Conservation (phyloP, 2,329 filamentous ascomycete genomes). For the Verticillium alfalfae region DNA sequence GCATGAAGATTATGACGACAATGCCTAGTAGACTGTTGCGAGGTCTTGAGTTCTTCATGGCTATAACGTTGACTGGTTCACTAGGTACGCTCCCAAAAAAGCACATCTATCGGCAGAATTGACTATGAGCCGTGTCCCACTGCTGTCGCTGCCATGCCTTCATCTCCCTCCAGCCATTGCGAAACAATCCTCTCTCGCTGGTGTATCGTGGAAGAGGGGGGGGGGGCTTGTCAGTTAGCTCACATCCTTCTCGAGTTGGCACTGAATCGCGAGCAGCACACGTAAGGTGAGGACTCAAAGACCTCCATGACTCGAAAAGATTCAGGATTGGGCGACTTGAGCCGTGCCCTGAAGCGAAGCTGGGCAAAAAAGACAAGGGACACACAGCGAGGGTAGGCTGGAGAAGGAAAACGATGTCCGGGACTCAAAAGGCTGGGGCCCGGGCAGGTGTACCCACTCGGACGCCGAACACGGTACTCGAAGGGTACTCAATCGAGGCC, state of each 20-base stretch:
- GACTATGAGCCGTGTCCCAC: too few species aligned
- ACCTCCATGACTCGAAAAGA: neutral
- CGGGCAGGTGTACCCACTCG: neutral
- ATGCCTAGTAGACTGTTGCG: too few species aligned
- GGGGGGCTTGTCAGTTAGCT: neutral
- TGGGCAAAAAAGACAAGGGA: neutral
- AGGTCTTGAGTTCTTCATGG: too few species aligned
- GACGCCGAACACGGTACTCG: neutral
- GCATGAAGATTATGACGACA: too few species aligned
- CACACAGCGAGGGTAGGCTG: neutral
- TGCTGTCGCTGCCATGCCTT: neutral
- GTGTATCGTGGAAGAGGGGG: neutral
- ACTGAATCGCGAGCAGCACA: neutral
- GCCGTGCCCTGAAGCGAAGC: neutral
- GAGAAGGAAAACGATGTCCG: neutral
- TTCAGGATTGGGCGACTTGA: neutral
- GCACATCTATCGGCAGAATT: too few species aligned
- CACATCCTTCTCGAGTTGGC: neutral
- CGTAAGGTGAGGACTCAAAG: neutral
- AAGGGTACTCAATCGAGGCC: neutral
- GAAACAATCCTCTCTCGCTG: neutral
- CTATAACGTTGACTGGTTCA: too few species aligned
- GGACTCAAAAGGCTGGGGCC: neutral
- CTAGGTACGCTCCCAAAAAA: too few species aligned
- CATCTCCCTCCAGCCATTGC: neutral